phyloP scores from a whole-genome alignment of 2,329 filamentous ascomycete genomes.

The Pleoardoris graminearum region DNA sequence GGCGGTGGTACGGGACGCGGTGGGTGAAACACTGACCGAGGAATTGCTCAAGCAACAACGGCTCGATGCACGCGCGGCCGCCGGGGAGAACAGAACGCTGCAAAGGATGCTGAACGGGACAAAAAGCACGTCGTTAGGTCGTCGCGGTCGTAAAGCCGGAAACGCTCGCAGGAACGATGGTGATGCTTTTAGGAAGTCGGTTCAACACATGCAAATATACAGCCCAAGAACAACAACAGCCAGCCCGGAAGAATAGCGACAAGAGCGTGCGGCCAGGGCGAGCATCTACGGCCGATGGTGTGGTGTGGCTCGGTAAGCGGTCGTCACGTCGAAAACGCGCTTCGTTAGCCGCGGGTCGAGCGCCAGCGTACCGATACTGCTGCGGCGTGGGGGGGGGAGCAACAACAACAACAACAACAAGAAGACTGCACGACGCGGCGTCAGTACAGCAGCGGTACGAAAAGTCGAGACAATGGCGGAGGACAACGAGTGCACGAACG shows the following conservation, averaged over 20 bases:
- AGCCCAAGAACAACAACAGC: slow-evolving; percentile 28
- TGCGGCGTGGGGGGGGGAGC: slow-evolving; percentile 25
- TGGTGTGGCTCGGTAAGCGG: slow-evolving; percentile 26
- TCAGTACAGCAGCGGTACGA: slow-evolving; percentile 22
- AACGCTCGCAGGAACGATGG: slow-evolving; percentile 12
- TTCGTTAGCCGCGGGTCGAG: slow-evolving; percentile 36
- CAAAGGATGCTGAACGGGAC: slow-evolving; percentile 45
- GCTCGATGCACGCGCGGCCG: slow-evolving; percentile 17
- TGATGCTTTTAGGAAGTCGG: slow-evolving; percentile 32
- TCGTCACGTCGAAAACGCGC: slow-evolving; percentile 37
- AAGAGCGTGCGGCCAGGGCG: slow-evolving; percentile 14
- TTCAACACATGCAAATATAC: slow-evolving; percentile 37
- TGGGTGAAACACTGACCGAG: slow-evolving; percentile 28
- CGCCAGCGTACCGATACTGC: slow-evolving; percentile 26
- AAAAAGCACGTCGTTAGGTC: slow-evolving; percentile 48
- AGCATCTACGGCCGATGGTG: slow-evolving; percentile 26
- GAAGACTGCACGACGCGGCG: slow-evolving; percentile 30
- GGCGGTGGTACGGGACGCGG: slow-evolving; percentile 21
- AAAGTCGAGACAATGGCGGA: too few species aligned
- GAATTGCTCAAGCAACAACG: slow-evolving; percentile 19
- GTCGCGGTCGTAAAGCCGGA: slow-evolving; percentile 45
- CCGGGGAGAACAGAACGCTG: slow-evolving; percentile 39
- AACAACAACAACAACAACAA: slow-evolving; percentile 12
- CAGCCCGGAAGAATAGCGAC: slow-evolving; percentile 34
- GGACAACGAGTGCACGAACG: slow-evolving; percentile 5